Evolutionary conservation across 2,329 filamentous ascomycete genomes (phyloP).

Genomic region (Diplodia sapinea): DNA sequence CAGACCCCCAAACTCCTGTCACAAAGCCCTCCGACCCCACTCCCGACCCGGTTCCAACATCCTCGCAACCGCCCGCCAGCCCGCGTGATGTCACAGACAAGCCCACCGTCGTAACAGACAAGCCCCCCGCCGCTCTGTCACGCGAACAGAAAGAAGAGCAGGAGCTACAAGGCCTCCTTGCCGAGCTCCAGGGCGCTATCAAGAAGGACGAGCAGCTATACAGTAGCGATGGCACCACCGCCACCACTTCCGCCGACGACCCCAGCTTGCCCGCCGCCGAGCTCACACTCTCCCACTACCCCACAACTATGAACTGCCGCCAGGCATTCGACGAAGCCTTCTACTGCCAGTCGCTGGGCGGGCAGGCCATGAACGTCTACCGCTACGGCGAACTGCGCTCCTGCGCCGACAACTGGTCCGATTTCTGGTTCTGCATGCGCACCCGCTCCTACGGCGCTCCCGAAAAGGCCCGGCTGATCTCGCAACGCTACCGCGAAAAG

Average conservation of each 20-base stretch:
- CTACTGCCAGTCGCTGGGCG: conserved; percentile 89
- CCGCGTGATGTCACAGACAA: conserved; percentile 33
- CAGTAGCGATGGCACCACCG: conserved; percentile 27
- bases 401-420: conserved; percentile 85
- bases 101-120: conserved; percentile 30
- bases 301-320: conserved; percentile 84
- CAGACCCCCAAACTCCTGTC: conserved; percentile 39
- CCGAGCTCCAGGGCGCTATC: conserved; percentile 51
- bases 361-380: conserved; percentile 92
- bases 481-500: conserved; percentile 71
- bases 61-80: conserved; percentile 34
- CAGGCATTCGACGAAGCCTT: conserved; percentile 90
- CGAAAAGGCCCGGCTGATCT: conserved; percentile 65
- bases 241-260: conserved; percentile 24
- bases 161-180: conserved; percentile 61
- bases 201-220: conserved; percentile 29
- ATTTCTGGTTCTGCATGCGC: conserved; percentile 99
- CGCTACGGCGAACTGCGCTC: conserved; percentile 77
- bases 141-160: conserved; percentile 59
- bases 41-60: conserved; percentile 34
- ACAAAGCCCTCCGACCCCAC: conserved; percentile 32
- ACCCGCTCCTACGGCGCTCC: conserved; percentile 67
- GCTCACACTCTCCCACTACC: conserved; percentile 60
- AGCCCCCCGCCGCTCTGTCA: conserved; percentile 37
- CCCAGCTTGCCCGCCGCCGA: conserved; percentile 31